Percentiles rank a stretch among this genome's conserved stretches.
Evolutionary conservation across 169 alveolate genomes (phyloP).

Genomic region (Plasmodium blacklocki): DNA sequence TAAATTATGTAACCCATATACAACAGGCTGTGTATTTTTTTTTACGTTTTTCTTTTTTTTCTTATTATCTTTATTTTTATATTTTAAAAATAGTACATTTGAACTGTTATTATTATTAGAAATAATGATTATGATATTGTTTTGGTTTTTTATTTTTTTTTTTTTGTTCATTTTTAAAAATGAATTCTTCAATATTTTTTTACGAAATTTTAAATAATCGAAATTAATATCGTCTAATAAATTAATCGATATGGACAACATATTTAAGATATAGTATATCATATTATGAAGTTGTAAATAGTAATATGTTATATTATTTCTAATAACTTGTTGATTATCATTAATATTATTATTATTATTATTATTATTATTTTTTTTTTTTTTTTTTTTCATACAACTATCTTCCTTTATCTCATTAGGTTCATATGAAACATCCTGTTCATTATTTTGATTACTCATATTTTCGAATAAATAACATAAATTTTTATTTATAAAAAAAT

Average conservation of each 20-base stretch:
- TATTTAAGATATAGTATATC: not conserved
- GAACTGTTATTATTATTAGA: not conserved
- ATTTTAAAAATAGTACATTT: slow-evolving; percentile 1
- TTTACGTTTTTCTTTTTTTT: not conserved
- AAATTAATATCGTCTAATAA: slow-evolving; percentile 20
- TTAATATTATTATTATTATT: not conserved
- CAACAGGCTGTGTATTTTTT: not conserved
- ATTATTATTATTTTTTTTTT: not conserved
- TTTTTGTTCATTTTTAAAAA: not conserved
- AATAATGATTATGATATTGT: not conserved
- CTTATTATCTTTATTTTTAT: not conserved
- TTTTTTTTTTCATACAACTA: not conserved
- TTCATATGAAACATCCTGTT: not conserved
- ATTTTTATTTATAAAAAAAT: not conserved
- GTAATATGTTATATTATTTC: not conserved
- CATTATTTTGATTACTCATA: not conserved
- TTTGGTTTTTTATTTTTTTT: not conserved
- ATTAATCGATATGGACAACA: slow-evolving; percentile 19
- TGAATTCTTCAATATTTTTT: not conserved
- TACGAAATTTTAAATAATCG: slow-evolving; percentile 17
- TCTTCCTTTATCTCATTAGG: not conserved
- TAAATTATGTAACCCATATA: not conserved
- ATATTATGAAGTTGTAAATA: slow-evolving; percentile 3
- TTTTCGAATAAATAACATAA: not conserved
- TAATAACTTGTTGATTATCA: not conserved